Percentiles rank a stretch among this genome's conserved stretches.
Conservation (phyloP, 345 rosid genomes). For the Lepidium sativum region DNA sequence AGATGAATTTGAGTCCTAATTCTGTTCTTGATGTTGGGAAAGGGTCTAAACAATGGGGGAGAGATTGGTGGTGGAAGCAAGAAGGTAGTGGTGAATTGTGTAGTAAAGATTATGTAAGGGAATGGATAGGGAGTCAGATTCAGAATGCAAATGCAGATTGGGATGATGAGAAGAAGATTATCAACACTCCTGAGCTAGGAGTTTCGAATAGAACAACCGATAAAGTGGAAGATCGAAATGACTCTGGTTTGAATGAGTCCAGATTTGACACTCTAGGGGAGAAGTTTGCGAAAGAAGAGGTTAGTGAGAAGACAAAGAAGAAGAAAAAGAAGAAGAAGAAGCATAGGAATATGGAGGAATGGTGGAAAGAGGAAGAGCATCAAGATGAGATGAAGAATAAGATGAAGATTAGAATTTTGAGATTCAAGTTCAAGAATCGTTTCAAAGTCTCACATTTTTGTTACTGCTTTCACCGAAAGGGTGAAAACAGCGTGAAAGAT, state of each 20-base stretch:
- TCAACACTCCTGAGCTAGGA: constrained; percentile 35
- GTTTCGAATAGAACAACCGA: constrained; percentile 32
- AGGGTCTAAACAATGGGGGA: constrained; percentile 75
- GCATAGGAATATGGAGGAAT: constrained; percentile 80
- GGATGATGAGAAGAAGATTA: constrained; percentile 59
- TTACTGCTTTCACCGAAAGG: constrained; percentile 37
- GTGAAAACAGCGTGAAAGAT: constrained; percentile 31
- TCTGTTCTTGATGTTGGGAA: constrained; percentile 36
- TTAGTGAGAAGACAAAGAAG: constrained; percentile 7
- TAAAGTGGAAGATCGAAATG: constrained; percentile 39
- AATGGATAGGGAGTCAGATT: constrained; percentile 98
- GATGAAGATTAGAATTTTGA: constrained; percentile 27
- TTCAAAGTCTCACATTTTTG: constrained; percentile 49
- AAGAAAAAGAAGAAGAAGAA: constrained; percentile 41
- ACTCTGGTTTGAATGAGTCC: constrained; percentile 26
- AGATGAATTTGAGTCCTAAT: constrained; percentile 40
- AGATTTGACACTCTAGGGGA: constrained; percentile 34
- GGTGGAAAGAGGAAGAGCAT: constrained; percentile 99
- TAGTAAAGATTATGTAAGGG: constrained; percentile 90
- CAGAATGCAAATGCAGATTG: constrained; percentile 65
- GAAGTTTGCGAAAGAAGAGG: constrained; percentile 42
- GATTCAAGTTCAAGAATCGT: constrained; percentile 56
- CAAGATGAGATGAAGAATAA: constrained; percentile 44
- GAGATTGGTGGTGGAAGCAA: constrained; percentile 99
- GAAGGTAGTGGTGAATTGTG: constrained; percentile 88